phyloP scores from a whole-genome alignment of 2,329 filamentous ascomycete genomes.

The Scedosporium minutisporum region DNA sequence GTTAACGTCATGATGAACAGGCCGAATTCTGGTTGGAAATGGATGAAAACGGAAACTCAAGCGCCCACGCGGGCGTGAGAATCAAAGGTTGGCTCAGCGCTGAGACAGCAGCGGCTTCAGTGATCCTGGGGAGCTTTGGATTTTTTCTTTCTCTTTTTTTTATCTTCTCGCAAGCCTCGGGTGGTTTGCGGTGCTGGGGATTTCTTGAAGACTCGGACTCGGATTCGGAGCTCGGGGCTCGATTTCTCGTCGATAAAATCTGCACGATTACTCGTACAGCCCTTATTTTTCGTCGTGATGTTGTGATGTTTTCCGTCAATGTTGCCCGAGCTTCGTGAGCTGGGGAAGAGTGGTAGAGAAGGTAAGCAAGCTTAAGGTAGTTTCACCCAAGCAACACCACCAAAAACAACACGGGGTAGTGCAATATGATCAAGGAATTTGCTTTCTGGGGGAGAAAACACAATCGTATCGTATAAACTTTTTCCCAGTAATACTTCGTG shows the following conservation, averaged over 20 bases:
- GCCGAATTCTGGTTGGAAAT: background rate
- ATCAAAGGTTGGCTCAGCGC: background rate
- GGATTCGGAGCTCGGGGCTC: no score
- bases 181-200: no score
- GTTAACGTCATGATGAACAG: conserved; percentile 33
- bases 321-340: background rate
- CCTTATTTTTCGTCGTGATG: background rate
- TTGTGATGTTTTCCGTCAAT: background rate
- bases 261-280: no score
- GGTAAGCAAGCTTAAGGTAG: background rate
- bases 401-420: background rate
- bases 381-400: background rate
- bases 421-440: background rate
- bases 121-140: no score
- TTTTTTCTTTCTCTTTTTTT: no score
- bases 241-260: no score
- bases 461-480: no score
- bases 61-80: conserved; percentile 1
- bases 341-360: background rate
- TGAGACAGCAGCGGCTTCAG: no score
- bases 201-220: no score
- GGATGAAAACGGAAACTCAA: background rate
- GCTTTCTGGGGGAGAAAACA: no score
- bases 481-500: no score
- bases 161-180: no score